These are phyloP conservation scores for Amanita thiersii DNA, from an alignment of 768 basidiomycete genomes.

Conservation along the genomic window DNA sequence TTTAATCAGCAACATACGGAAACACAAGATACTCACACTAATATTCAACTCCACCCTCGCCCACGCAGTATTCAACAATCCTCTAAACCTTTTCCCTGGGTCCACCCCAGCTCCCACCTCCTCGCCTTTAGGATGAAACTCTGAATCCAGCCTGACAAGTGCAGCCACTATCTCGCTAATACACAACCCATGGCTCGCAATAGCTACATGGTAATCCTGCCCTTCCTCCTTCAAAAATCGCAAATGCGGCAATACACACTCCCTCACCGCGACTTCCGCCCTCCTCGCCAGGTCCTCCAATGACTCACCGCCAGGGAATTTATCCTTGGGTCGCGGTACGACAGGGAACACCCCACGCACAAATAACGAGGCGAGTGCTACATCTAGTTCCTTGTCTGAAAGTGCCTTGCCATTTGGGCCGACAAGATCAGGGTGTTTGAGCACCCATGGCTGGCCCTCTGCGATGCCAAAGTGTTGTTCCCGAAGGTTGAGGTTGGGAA, in stretches of 20 bases:
- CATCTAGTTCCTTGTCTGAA: slow-evolving; percentile 17
- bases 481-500: slow-evolving; percentile 43
- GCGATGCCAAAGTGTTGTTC: slow-evolving; percentile 70
- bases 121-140: too few species aligned
- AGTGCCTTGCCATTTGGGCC: neutral
- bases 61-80: slow-evolving; percentile 72
- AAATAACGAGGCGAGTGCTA: slow-evolving; percentile 35
- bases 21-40: slow-evolving; percentile 19
- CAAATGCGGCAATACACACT: slow-evolving; percentile 54
- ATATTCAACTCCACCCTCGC: slow-evolving; percentile 46
- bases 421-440: neutral
- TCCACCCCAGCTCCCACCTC: too few species aligned
- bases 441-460: slow-evolving; percentile 52
- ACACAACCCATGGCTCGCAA: slow-evolving; percentile 72
- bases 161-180: slow-evolving; percentile 55
- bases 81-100: slow-evolving; percentile 27
- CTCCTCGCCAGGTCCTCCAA: slow-evolving; percentile 52
- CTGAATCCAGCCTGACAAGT: slow-evolving; percentile 42
- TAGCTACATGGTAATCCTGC: slow-evolving; percentile 46
- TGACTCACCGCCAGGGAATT: slow-evolving; percentile 64
- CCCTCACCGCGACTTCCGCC: slow-evolving; percentile 40
- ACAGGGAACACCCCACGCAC: slow-evolving; percentile 47
- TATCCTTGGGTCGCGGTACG: slow-evolving; percentile 33
- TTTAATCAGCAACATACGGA: slow-evolving; percentile 3
- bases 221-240: slow-evolving; percentile 15